Evolutionary conservation across 495 filamentous ascomycete species (phyloP), one percentile per base, ranked within the genome.

Genomic region (Daldinia bambusicola): DNA sequence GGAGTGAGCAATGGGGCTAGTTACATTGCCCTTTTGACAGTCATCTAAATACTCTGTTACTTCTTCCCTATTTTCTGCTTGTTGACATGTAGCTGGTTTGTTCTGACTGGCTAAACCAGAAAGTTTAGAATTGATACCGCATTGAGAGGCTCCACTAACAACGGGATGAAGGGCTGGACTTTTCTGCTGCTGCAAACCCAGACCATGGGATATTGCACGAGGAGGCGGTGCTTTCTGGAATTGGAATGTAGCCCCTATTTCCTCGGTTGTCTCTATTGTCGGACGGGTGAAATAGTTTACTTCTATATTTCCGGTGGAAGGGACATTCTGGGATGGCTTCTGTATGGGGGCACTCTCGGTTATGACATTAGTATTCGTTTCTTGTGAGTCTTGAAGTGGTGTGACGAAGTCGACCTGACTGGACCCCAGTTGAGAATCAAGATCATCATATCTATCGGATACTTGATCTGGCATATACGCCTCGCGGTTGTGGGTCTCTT

Each of bases 161-260:
- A 22, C 38, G 36, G 59, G 13, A 1, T 16, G 2, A 6, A 38
- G 40, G 38, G 30, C 5, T 31, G 38, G 2, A n/a, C 14, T 55
- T 5, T 13, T 61, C 37, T 69, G 66, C 37, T 69, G 66, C 4
- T 6, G 14, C 14, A 32, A 43, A 10, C 6, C 16, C 13, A 36
- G 9, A 13, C 32, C 34, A 18, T 36, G 32, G 9, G 34, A 32
- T 26, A 43, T 48, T 13, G 1, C 6, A 18, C 45, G 66, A 50
- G 50, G 14, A 55, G 55, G 40, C 30, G 64, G 65, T 20, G 62
- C 50, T 30, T 30, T 63, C 37, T 69, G 66, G 12, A 58, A 73
- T 55, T 66, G 66, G 45, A 73, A 69, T 8, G 36, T 41, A 41
- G 66, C 66, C 18, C 34, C 66, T 43, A 73, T 69, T 18, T 73